These are phyloP conservation scores for Neofusicoccum ribis DNA, from an alignment of 2,329 filamentous ascomycete genomes.

Conservation along the genomic window DNA sequence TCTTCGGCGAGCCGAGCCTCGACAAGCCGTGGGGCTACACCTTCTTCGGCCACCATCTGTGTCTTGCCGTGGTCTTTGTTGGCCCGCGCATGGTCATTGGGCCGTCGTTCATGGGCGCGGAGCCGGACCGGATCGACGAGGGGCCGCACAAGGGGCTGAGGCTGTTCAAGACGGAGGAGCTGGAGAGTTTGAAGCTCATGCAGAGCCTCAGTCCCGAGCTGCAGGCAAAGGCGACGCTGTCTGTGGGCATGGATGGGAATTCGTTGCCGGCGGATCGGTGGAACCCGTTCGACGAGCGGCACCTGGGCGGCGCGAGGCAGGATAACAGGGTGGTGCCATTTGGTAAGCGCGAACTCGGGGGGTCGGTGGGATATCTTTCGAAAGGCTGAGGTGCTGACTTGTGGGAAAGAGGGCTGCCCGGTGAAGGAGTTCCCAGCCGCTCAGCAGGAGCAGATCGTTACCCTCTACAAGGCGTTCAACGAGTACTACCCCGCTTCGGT, in stretches of 20 bases:
- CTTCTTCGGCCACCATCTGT: constrained; percentile 79
- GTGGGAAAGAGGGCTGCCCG: background rate
- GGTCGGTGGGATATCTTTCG: background rate
- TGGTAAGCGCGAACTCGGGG: constrained; percentile 19
- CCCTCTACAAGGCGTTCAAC: constrained; percentile 64
- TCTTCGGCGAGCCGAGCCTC: constrained; percentile 58
- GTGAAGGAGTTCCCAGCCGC: constrained; percentile 38
- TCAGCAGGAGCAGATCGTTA: constrained; percentile 58
- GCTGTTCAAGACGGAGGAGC: constrained; percentile 66
- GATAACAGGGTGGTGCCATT: constrained; percentile 77
- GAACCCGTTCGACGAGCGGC: constrained; percentile 80
- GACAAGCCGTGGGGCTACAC: constrained; percentile 67
- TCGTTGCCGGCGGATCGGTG: constrained; percentile 59
- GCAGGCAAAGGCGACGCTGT: constrained; percentile 54
- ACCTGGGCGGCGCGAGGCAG: constrained; percentile 74
- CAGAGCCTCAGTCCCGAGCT: constrained; percentile 55
- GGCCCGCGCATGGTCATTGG: constrained; percentile 65
- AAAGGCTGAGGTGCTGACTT: background rate
- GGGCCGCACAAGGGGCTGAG: constrained; percentile 64
- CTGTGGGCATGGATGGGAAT: constrained; percentile 32
- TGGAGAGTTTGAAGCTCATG: constrained; percentile 68
- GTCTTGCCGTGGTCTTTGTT: constrained; percentile 69
- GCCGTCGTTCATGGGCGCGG: constrained; percentile 77
- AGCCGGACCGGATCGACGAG: constrained; percentile 72
- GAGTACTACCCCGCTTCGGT: constrained; percentile 64